Conservation (phyloP, 495 filamentous ascomycete genomes). For the Aspergillus bertholletiae region DNA sequence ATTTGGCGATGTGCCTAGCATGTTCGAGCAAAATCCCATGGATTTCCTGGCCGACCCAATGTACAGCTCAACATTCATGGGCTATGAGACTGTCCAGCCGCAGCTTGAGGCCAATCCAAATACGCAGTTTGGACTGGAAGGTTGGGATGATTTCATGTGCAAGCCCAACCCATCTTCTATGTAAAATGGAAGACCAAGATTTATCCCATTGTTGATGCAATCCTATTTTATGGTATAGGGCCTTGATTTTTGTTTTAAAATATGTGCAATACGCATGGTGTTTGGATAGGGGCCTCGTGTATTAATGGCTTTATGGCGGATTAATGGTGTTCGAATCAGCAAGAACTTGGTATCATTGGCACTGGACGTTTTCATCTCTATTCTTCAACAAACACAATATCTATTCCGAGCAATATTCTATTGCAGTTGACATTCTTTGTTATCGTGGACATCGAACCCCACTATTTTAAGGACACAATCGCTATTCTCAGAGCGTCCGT, state of each 20-base stretch:
- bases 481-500: neutral
- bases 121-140: neutral
- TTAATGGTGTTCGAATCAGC: neutral
- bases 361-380: neutral
- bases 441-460: no score
- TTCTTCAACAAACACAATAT: neutral
- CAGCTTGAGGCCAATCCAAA: neutral
- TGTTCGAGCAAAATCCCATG: conserved; percentile 1
- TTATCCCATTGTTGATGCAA: neutral
- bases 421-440: no score
- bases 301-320: neutral
- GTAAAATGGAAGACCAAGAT: neutral
- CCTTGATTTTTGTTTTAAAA: neutral
- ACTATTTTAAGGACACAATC: neutral
- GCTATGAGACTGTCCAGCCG: neutral
- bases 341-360: neutral
- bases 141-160: neutral
- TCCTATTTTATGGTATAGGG: neutral
- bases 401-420: no score
- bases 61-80: neutral
- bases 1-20: conserved; percentile 2
- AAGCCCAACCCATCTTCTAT: neutral
- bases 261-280: neutral
- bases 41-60: neutral
- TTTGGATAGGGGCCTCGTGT: neutral